Evolutionary conservation across 352 stramenopile species (phyloP).

Genomic region (Sclerospora graminicola): DNA sequence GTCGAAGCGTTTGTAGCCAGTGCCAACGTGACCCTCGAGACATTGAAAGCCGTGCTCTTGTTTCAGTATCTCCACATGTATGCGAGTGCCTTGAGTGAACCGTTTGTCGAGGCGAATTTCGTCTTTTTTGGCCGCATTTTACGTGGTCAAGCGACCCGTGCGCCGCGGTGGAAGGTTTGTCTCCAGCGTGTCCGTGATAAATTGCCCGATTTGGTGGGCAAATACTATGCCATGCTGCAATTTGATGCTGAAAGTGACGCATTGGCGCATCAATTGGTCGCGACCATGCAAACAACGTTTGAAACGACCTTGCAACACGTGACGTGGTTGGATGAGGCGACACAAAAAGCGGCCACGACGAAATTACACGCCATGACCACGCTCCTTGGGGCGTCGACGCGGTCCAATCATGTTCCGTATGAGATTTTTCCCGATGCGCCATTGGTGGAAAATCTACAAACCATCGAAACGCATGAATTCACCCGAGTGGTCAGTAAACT

Average conservation of each 20-base stretch:
- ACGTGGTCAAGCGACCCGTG: constrained; percentile 70
- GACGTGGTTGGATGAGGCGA: constrained; percentile 85
- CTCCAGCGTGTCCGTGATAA: constrained; percentile 38
- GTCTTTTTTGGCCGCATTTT: constrained; percentile 81
- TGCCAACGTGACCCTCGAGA: constrained; percentile 27
- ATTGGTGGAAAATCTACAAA: constrained; percentile 39
- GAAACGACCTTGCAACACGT: constrained; percentile 62
- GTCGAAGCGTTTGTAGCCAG: constrained; percentile 38
- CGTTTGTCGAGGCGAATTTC: constrained; percentile 86
- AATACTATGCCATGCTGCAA: constrained; percentile 86
- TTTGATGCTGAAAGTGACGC: constrained; percentile 81
- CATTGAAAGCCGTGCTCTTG: constrained; percentile 35
- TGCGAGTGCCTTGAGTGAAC: constrained; percentile 31
- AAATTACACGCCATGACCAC: constrained; percentile 84
- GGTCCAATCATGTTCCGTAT: constrained; percentile 44
- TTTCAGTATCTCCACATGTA: constrained; percentile 48
- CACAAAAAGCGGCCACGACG: constrained; percentile 63
- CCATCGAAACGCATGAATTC: constrained; percentile 36
- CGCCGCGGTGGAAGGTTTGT: constrained; percentile 87
- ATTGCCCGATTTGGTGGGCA: constrained; percentile 68
- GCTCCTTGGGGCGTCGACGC: constrained; percentile 49
- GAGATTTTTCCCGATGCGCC: constrained; percentile 27
- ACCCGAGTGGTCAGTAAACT: constrained; percentile 28
- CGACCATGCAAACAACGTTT: constrained; percentile 74
- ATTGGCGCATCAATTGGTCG: constrained; percentile 77